Evolutionary conservation across 495 filamentous ascomycete genomes (phyloP).

Genomic region (Lepidopterella palustris): DNA sequence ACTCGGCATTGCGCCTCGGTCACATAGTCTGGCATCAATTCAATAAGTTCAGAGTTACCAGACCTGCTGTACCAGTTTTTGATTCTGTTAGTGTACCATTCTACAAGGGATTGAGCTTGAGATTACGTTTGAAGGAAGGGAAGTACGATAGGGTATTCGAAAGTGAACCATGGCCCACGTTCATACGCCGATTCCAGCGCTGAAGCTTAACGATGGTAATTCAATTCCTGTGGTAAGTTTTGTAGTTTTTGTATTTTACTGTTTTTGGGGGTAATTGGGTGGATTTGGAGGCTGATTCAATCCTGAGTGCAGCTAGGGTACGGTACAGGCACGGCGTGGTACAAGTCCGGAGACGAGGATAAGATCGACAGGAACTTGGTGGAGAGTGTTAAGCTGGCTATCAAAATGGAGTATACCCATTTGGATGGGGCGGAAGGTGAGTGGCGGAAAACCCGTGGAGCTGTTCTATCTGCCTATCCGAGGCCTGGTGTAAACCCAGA

Average conservation of each 20-base stretch:
- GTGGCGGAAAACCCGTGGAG: neutral
- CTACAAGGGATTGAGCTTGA: neutral
- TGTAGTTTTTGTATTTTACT: neutral
- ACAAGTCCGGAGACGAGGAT: conserved; percentile 40
- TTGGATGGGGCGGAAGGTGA: conserved; percentile 70
- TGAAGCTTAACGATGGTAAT: conserved; percentile 67
- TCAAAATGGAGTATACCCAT: conserved; percentile 65
- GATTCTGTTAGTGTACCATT: no score
- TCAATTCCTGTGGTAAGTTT: conserved; percentile 62
- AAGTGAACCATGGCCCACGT: conserved; percentile 39
- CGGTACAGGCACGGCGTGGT: conserved; percentile 62
- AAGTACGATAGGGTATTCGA: neutral
- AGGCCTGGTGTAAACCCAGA: neutral
- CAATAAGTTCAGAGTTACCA: no score
- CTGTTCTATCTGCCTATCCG: neutral
- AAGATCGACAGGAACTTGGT: conserved; percentile 49
- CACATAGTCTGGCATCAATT: no score
- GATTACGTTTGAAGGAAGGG: neutral
- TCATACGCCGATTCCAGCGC: conserved; percentile 40
- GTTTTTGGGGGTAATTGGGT: neutral
- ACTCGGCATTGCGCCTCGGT: no score
- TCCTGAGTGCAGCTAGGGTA: conserved; percentile 55
- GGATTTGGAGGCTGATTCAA: neutral
- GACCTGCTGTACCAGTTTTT: no score
- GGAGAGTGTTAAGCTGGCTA: conserved; percentile 58